Percentiles rank a stretch among this genome's conserved stretches.
Evolutionary conservation across 2,329 filamentous ascomycete genomes (phyloP).

Genomic region (Pleomassaria siparia): DNA sequence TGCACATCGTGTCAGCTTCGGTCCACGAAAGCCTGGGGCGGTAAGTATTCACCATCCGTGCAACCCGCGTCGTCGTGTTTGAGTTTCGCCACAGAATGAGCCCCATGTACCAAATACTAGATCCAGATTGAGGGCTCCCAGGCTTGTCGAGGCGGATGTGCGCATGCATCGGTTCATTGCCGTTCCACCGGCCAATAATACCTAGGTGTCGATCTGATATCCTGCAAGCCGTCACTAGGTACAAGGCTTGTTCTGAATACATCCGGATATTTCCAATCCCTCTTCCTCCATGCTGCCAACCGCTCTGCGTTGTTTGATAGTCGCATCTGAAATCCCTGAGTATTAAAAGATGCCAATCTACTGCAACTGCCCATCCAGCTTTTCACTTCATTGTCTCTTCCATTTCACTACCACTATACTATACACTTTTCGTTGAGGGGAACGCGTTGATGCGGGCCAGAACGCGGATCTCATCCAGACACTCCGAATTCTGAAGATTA

Average conservation of each 20-base stretch:
- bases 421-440: conserved; percentile 6
- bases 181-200: conserved; percentile 35
- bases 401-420: conserved; percentile 8
- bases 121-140: conserved; percentile 34
- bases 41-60: conserved; percentile 8
- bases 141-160: conserved; percentile 25
- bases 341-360: conserved; percentile 44
- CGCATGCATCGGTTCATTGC: conserved; percentile 36
- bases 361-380: conserved; percentile 21
- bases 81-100: conserved; percentile 29
- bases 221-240: conserved; percentile 37
- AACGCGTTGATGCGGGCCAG: conserved; percentile 18
- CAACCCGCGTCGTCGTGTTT: conserved; percentile 17
- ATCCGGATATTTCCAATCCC: conserved; percentile 38
- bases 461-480: conserved; percentile 30
- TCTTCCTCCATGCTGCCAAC: conserved; percentile 25
- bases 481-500: conserved; percentile 23
- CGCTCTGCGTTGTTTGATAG: conserved; percentile 31
- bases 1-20: conserved; percentile 21
- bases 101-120: conserved; percentile 18
- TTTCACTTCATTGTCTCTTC: conserved; percentile 15
- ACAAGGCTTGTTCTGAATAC: conserved; percentile 41
- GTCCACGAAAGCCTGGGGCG: conserved; percentile 15
- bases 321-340: conserved; percentile 20
- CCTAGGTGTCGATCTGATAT: conserved; percentile 27